Conservation (phyloP, 257 asterid genomes). For the Euphrasia confusa region DNA sequence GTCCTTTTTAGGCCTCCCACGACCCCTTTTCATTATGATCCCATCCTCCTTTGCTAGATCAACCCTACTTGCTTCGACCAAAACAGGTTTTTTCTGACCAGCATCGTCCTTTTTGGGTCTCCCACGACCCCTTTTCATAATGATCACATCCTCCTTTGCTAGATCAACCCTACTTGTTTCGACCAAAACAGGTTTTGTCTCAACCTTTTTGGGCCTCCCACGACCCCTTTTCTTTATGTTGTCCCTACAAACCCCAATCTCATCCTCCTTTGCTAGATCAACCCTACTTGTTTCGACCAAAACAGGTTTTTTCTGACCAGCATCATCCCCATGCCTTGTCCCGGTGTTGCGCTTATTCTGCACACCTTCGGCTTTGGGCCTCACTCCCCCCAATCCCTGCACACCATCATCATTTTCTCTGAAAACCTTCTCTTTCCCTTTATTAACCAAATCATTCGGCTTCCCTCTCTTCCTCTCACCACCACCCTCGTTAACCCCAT, state of each 20-base stretch:
- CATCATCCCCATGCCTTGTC: slow-evolving; percentile 17
- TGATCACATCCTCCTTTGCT: not conserved
- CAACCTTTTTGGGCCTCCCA: not conserved
- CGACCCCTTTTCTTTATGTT: not conserved
- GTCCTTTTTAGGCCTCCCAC: no score
- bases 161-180: no score
- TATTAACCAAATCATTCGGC: slow-evolving; percentile 35
- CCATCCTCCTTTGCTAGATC: no score
- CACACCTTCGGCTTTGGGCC: slow-evolving; percentile 25
- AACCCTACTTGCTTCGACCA: no score
- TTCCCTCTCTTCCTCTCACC: slow-evolving; percentile 16
- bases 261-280: slow-evolving; percentile 6
- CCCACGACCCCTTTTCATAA: not conserved
- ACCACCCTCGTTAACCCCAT: not conserved
- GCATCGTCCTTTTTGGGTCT: not conserved
- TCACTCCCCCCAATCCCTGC: slow-evolving; percentile 2
- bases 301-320: slow-evolving; percentile 17
- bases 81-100: no score
- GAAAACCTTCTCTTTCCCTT: slow-evolving; percentile 16
- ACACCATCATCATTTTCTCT: slow-evolving; percentile 14
- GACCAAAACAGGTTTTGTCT: not conserved
- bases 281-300: slow-evolving; percentile 12
- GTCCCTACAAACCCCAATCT: not conserved
- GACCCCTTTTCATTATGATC: no score
- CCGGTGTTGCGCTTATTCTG: slow-evolving; percentile 13